Evolutionary conservation across 2,329 filamentous ascomycete genomes (phyloP), one percentile per base, ranked within the genome.

Genomic region (Penicillium frequentans): DNA sequence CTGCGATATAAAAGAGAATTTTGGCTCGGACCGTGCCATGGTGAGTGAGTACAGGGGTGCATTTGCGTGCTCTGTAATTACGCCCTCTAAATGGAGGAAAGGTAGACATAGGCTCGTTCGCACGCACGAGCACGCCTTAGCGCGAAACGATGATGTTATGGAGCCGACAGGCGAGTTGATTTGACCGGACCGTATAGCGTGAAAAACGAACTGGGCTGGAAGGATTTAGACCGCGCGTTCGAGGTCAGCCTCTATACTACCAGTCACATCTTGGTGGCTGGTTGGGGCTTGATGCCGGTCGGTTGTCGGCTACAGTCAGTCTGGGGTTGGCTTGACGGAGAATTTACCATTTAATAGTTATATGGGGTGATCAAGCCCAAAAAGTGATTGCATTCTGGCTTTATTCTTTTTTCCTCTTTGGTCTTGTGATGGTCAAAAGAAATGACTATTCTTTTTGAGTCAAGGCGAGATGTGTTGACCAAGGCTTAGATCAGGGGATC

Each of bases 51-150:
- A 52, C 55, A 53, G 35, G 57, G 60, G 42, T 52, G 5, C 10
- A 47, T 56, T 60, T 58, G 60, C 60, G 60, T 62, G 60, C 60
- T 60, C 47, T 44, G 21, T 21, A 39, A 37, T 49, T 35, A 47
- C 50, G 37, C 29, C 24, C 37, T 26, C 31, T 29, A 39, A 47
- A 52, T 39, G 47, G 44, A 44, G 43, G 26, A 33, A 29, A 57
- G 37, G 47, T 44, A 35, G 52, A 42, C 52, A 29, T 51, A 42
- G 51, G 29, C 21, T 42, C 31, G 47, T 51, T 55, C 26, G 42
- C 47, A 31, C 42, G 43, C 27, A 33, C 11, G 33, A 62, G 52
- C 57, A 60, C 57, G 57, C 47, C 57, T 62, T 62, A 27, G 33
- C 31, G 43, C 31, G 27, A 27, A 35, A 16, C 10, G 19, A 60